Percentiles rank a stretch among this genome's conserved stretches.
Evolutionary conservation across 2,329 filamentous ascomycete species (phyloP).

Genomic region (Ceratocystis harringtonii): DNA sequence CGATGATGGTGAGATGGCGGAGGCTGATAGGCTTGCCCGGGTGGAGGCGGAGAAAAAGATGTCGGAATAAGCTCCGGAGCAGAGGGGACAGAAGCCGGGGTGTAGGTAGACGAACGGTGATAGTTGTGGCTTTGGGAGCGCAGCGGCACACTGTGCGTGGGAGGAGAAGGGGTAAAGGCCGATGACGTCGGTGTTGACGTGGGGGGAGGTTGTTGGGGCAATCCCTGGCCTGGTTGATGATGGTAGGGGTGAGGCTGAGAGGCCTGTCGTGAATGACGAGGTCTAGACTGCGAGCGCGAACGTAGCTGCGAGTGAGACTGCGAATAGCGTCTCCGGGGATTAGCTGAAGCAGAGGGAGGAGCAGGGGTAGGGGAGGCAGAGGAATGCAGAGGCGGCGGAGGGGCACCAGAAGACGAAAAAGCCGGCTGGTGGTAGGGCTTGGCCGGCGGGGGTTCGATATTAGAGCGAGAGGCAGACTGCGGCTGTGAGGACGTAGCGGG

Average conservation of each 20-base stretch:
- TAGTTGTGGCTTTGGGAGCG: conserved; percentile 16
- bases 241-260: conserved; percentile 13
- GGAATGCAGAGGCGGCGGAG: conserved; percentile 8
- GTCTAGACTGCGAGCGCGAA: conserved; percentile 3
- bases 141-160: conserved; percentile 14
- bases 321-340: conserved; percentile 10
- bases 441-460: background rate
- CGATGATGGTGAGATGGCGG: background rate
- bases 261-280: conserved; percentile 14
- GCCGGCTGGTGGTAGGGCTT: too few relatives aligned
- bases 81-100: background rate
- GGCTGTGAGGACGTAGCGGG: background rate
- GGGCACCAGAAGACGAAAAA: background rate
- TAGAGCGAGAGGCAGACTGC: background rate
- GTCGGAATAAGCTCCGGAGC: background rate
- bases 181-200: conserved; percentile 1
- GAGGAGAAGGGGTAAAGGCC: conserved; percentile 14
- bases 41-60: background rate
- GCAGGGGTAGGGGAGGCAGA: background rate
- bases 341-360: conserved; percentile 8
- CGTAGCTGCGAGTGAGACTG: conserved; percentile 2
- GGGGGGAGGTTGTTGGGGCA: background rate
- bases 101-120: conserved; percentile 11
- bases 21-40: background rate
- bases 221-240: background rate